Conservation (phyloP, 202 grass and related monocot species). For the Zizania palustris region DNA sequence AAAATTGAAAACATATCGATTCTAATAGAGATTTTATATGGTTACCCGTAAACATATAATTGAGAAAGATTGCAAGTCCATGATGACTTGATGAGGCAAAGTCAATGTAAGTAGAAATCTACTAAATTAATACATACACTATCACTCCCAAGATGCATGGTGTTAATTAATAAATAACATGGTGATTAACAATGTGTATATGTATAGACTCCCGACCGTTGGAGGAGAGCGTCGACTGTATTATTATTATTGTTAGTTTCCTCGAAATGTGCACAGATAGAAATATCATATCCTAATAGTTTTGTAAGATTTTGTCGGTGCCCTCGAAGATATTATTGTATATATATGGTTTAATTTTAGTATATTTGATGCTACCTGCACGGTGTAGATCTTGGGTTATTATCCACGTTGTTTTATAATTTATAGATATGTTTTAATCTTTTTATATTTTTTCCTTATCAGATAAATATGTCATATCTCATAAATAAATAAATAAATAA, state of each 20-base stretch:
- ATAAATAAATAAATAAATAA: no score
- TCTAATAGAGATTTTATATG: no score
- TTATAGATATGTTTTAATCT: no score
- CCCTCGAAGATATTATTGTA: no score
- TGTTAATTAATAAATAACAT: not conserved
- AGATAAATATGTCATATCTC: no score
- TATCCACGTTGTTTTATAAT: not conserved
- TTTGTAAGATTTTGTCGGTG: conserved; percentile 5
- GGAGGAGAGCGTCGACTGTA: not conserved
- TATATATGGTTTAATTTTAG: conserved; percentile 10
- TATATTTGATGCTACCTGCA: conserved; percentile 10
- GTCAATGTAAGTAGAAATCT: conserved; percentile 25
- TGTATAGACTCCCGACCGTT: conserved; percentile 14
- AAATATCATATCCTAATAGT: not conserved
- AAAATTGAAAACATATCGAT: no score
- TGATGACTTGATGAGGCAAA: not conserved
- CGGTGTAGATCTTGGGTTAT: not conserved
- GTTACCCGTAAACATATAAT: no score
- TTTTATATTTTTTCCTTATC: no score
- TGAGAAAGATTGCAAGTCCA: not conserved
- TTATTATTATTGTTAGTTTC: not conserved
- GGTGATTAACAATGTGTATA: not conserved
- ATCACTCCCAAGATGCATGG: not conserved
- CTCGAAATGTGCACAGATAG: not conserved
- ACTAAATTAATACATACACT: not conserved